Evolutionary conservation across 2,329 filamentous ascomycete species (phyloP).

Genomic region (Alternaria infectoria): DNA sequence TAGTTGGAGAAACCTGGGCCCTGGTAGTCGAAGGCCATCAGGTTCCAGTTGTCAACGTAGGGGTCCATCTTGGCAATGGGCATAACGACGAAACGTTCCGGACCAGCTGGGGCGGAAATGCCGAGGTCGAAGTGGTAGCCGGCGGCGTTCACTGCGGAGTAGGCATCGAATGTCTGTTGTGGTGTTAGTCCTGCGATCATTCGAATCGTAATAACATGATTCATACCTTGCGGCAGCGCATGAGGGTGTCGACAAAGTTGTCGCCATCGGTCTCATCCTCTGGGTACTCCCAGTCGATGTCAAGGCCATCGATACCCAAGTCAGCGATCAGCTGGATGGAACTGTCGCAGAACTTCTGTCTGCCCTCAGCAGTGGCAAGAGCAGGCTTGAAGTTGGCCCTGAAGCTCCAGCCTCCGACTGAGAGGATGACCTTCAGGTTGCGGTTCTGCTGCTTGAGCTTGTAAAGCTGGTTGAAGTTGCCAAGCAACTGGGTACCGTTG

Average conservation of each 20-base stretch:
- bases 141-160: slow-evolving; percentile 45
- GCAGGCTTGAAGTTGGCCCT: slow-evolving; percentile 77
- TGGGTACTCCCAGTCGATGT: slow-evolving; percentile 57
- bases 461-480: slow-evolving; percentile 78
- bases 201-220: background rate
- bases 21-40: slow-evolving; percentile 71
- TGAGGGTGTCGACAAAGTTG: slow-evolving; percentile 48
- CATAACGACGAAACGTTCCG: slow-evolving; percentile 48
- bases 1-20: slow-evolving; percentile 75
- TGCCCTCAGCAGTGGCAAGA: slow-evolving; percentile 65
- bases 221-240: slow-evolving; percentile 43
- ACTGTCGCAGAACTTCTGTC: slow-evolving; percentile 69
- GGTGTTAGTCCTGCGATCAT: background rate
- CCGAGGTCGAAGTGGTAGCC: slow-evolving; percentile 52
- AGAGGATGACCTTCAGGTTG: slow-evolving; percentile 78
- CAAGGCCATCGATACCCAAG: slow-evolving; percentile 69
- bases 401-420: slow-evolving; percentile 81
- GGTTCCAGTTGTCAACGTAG: slow-evolving; percentile 56
- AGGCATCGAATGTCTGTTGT: slow-evolving; percentile 45
- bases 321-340: slow-evolving; percentile 79
- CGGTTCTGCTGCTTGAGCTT: slow-evolving; percentile 78
- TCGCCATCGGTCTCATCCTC: slow-evolving; percentile 43
- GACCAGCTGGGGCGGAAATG: slow-evolving; percentile 53
- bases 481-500: slow-evolving; percentile 74
- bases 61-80: slow-evolving; percentile 50